A percentile compares a stretch with the other conserved stretches of the same genome.
Evolutionary conservation across 805 yeast genomes (phyloP).

Genomic region (Komagataella kurtzmanii): DNA sequence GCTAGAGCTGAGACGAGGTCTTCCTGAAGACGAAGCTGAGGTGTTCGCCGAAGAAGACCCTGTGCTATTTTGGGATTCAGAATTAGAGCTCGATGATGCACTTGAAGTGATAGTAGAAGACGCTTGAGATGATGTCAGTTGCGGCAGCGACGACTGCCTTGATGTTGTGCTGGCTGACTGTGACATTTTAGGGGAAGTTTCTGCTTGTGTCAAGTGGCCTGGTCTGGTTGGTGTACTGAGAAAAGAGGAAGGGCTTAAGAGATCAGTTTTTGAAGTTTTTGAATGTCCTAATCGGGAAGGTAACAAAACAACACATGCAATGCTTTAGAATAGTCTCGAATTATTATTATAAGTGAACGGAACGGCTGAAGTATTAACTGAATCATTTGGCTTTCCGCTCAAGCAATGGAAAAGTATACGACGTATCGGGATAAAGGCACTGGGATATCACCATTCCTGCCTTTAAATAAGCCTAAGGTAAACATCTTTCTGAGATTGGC

Average conservation of each 20-base stretch:
- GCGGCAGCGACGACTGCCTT: background rate
- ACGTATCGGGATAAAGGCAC: constrained; percentile 83
- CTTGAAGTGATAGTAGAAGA: background rate
- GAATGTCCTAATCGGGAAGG: background rate
- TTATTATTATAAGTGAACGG: background rate
- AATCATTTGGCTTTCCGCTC: background rate
- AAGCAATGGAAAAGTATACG: constrained; percentile 66
- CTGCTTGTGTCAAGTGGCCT: background rate
- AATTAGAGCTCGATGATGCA: background rate
- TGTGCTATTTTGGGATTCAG: background rate
- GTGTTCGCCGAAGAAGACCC: background rate
- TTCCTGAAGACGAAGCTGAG: background rate
- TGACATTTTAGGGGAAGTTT: background rate
- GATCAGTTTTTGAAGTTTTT: background rate
- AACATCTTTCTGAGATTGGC: background rate
- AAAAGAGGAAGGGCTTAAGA: background rate
- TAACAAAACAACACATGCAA: background rate
- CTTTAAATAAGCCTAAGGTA: constrained; percentile 21
- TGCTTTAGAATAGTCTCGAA: background rate
- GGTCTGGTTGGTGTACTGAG: background rate
- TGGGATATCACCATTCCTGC: constrained; percentile 86
- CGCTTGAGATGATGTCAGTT: background rate
- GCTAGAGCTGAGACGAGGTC: background rate
- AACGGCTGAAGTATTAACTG: background rate
- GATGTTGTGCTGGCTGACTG: background rate